Percentiles rank a stretch among this genome's conserved stretches.
Conservation (phyloP, 1,139 yeast genomes). For the Yamadazyma epiphylla region DNA sequence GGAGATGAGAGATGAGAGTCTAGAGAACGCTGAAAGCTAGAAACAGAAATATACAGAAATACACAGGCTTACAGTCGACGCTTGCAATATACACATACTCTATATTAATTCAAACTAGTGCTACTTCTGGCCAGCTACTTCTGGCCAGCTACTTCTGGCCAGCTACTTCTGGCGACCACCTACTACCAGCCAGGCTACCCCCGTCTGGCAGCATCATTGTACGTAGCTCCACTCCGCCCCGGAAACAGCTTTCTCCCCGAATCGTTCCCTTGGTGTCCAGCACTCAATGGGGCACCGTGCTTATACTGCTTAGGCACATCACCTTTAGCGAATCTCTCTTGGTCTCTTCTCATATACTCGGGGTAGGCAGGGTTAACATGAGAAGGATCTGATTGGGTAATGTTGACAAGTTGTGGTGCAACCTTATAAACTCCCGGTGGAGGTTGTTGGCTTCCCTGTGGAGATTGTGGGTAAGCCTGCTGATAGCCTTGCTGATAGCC, state of each 20-base stretch:
- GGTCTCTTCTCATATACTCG: slow-evolving; percentile 30
- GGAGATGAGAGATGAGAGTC: not conserved
- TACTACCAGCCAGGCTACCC: too few species aligned
- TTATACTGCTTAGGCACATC: slow-evolving; percentile 26
- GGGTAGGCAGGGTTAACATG: slow-evolving; percentile 37
- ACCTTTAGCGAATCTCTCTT: slow-evolving; percentile 30
- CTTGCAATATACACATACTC: too few species aligned
- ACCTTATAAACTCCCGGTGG: slow-evolving; percentile 25
- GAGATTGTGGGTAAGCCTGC: slow-evolving; percentile 2
- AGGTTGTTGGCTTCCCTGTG: slow-evolving; percentile 3
- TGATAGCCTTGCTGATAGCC: slow-evolving; percentile 1
- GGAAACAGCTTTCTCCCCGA: slow-evolving; percentile 34
- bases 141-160: too few species aligned
- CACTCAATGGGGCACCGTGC: slow-evolving; percentile 36
- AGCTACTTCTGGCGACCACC: too few species aligned
- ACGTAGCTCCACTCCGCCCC: slow-evolving; percentile 37
- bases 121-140: too few species aligned
- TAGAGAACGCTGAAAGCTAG: too few species aligned
- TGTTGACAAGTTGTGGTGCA: slow-evolving; percentile 35
- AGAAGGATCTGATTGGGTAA: slow-evolving; percentile 31
- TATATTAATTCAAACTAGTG: too few species aligned
- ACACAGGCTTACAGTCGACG: too few species aligned
- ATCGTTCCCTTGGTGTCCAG: slow-evolving; percentile 19
- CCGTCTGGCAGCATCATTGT: slow-evolving; percentile 32
- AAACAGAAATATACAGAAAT: too few species aligned